phyloP scores from a whole-genome alignment of 2,329 filamentous ascomycete genomes.

The Paradendryphiella salina region DNA sequence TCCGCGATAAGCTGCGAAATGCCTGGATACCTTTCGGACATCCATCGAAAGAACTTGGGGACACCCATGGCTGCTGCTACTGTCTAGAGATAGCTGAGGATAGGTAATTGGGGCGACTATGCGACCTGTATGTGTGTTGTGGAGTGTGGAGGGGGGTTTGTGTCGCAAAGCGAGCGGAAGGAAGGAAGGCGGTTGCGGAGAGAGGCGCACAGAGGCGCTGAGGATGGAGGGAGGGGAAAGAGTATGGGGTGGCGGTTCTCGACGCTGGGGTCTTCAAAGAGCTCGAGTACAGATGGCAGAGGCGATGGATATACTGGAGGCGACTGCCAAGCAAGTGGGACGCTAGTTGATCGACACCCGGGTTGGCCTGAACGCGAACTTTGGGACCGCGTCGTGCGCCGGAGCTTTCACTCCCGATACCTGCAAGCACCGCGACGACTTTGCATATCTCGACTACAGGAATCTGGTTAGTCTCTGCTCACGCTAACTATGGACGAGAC shows the following conservation, averaged over 20 bases:
- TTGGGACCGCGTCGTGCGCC: constrained; percentile 20
- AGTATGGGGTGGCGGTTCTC: constrained; percentile 36
- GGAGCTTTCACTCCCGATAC: constrained; percentile 6
- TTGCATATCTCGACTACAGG: not conserved
- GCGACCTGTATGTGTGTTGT: not conserved
- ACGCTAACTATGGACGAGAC: constrained; percentile 41
- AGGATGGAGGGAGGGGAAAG: constrained; percentile 27
- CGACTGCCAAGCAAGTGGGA: constrained; percentile 22
- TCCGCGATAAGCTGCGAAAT: constrained; percentile 98
- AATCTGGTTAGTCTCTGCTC: not conserved
- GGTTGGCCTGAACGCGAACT: constrained; percentile 23
- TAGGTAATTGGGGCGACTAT: constrained; percentile 11
- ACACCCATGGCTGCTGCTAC: constrained; percentile 61
- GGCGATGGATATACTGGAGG: constrained; percentile 24
- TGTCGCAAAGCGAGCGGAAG: constrained; percentile 7
- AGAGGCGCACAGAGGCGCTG: constrained; percentile 14
- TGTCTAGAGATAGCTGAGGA: constrained; percentile 22
- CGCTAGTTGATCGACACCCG: constrained; percentile 8
- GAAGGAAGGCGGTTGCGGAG: constrained; percentile 5
- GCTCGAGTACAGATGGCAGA: constrained; percentile 18
- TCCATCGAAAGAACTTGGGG: constrained; percentile 97
- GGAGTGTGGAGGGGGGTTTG: not conserved
- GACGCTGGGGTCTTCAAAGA: constrained; percentile 49
- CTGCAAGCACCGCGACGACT: not conserved
- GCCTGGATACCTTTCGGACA: constrained; percentile 97